Evolutionary conservation across 176 grass and related monocot species (phyloP), one percentile per base, ranked within the genome.

Genomic region (Panicum miliaceum): DNA sequence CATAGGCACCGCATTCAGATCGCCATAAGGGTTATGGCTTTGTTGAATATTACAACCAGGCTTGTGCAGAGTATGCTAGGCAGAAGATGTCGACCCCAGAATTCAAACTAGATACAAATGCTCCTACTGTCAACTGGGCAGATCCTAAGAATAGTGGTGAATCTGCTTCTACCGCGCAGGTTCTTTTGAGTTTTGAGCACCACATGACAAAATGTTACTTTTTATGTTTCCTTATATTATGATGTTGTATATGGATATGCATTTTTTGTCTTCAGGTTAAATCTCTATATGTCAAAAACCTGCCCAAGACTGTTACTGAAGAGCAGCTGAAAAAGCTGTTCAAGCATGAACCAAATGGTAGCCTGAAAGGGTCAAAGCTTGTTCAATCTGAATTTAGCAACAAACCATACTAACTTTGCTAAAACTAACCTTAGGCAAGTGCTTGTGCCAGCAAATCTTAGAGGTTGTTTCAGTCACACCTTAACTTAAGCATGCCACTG

Each of bases 231-330:
- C 22, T 80, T 81, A 12, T 64, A 25, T 12, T n/a, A 68, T 41
- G n/a, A 46, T 71, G 59, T 83, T 60, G 36, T 56, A 83, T 78
- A 12, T 64, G 37, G 81, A 83, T 84, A 42, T 78, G 32, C 13
- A 61, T 50, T 73, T 38, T 38, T n/a, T 42, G 23, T 73, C 66
- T 75, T 73, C 48, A 98, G 93, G 86, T 93, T 58, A 95, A 93
- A 86, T 94, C 93, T 26, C 50, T 98, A 26, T 98, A 98, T 89
- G 93, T 95, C 38, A 98, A 98, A 89, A 95, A 98, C 77, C 78
- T 98, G 69, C 96, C 96, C 35, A 91, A 94, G 84, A 89, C 86
- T 80, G 91, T 98, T 84, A 92, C 89, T 64, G 77, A 87, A 73
- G 75, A 74, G 41, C 91, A 95, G 83, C 68, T 98, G 82, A 82